Evolutionary conservation across 208 protist genomes (phyloP).

Genomic region (Plasmodiophora brassicae): DNA sequence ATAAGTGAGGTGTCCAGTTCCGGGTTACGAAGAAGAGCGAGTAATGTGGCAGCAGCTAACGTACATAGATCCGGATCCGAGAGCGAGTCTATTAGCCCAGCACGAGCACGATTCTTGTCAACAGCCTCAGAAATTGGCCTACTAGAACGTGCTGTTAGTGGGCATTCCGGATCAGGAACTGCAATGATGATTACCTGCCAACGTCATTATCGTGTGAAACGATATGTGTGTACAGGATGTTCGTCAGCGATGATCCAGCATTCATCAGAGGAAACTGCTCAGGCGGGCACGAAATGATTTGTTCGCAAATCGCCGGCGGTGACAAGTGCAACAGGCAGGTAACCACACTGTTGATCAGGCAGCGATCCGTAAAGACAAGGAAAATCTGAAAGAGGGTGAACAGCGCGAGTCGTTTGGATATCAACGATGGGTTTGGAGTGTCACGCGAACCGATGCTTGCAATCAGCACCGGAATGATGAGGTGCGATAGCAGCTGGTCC

Average conservation of each 20-base stretch:
- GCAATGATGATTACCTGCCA: too few relatives aligned
- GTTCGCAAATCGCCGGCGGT: not conserved
- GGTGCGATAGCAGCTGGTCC: constrained; percentile 44
- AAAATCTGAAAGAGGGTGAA: not conserved
- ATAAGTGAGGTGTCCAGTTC: not conserved
- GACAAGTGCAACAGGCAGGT: not conserved
- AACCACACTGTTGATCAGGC: not conserved
- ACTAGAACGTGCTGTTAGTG: not conserved
- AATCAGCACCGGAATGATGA: constrained; percentile 44
- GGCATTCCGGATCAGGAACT: too few relatives aligned
- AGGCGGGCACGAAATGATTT: not conserved
- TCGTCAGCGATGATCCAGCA: not conserved
- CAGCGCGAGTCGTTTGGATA: not conserved
- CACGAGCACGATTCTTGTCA: not conserved
- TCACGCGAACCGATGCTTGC: not conserved
- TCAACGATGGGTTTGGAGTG: not conserved
- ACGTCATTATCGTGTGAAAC: not conserved
- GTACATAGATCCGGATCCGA: not conserved
- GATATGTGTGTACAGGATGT: not conserved
- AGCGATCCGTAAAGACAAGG: not conserved
- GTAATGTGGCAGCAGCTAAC: not conserved
- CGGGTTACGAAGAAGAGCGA: not conserved
- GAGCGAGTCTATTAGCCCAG: not conserved
- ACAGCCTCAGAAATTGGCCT: too few relatives aligned
- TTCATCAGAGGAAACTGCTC: not conserved